Evolutionary conservation across 192 early-diverging fungal genomes (phyloP), one percentile per base, ranked within the genome.

Genomic region (Endogone sp.): DNA sequence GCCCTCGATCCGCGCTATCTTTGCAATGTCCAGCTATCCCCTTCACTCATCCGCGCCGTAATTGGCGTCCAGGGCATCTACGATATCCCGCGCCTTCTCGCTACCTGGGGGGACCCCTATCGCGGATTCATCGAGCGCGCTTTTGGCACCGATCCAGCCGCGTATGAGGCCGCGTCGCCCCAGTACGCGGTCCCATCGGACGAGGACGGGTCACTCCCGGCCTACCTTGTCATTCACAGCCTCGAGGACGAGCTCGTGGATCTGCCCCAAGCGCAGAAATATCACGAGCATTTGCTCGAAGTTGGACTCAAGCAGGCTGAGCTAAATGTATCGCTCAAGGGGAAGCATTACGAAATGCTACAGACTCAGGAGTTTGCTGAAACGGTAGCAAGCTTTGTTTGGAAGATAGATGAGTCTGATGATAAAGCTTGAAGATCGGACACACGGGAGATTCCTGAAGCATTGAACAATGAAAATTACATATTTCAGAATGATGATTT

Each of bases 21-120:
- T 37, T n/a, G 66, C 3, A 60, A 67, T 3, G 37, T 76, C 26
- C 29, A 68, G 37, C n/a, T 60, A 16, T 16, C 37, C 9, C 37
- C 37, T 6, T 16, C 37, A 3, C 60, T 22, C 26, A 79, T 92
- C 25, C 25, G 67, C 3, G 91, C 92, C 27, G 83, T 91, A 2
- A 29, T 94, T 23, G 93, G 93, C 2, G 82, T 92, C 0, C 88
- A 92, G 69, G 95, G 94, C 2, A 93, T 97, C 70, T 97, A 95
- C 79, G 86, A 95, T 61, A 81, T 95, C 25, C 85, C 86, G 16
- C 66, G 68, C 1, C 73, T 97, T 28, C 62, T 94, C 13, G 66
- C 74, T 24, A 76, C 65, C 11, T 92, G 85, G 64, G 92, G 93
- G 3, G 63, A 63, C 8, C n/a, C n/a, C n/a, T 95, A 95, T 71